phyloP scores from a whole-genome alignment of 257 asterid species.

The Sherardia arvensis region DNA sequence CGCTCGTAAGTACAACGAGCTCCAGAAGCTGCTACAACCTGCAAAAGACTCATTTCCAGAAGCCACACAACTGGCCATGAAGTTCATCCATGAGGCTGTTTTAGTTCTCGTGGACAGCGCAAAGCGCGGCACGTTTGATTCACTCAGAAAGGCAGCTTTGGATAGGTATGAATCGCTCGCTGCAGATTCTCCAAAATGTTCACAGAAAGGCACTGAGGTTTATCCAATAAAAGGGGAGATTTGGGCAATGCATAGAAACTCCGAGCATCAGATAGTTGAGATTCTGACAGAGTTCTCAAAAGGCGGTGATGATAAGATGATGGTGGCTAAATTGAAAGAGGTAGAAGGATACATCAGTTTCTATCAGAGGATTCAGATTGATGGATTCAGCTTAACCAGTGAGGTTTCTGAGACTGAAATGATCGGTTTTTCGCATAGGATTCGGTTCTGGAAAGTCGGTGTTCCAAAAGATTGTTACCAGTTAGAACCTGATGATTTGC shows the following conservation, averaged over 20 bases:
- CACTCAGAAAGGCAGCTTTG: constrained; percentile 7
- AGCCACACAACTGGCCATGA: constrained; percentile 13
- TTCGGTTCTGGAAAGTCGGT: constrained; percentile 13
- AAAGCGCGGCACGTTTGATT: constrained; percentile 13
- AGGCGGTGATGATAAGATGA: constrained; percentile 8
- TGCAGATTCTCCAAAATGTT: background rate
- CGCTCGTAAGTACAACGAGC: background rate
- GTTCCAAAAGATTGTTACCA: constrained; percentile 21
- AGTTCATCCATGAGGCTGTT: constrained; percentile 13
- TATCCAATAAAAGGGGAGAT: constrained; percentile 21
- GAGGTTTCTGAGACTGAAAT: constrained; percentile 14
- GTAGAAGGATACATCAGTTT: constrained; percentile 15
- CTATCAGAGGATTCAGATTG: constrained; percentile 6
- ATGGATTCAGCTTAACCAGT: constrained; percentile 12
- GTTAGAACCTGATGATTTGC: constrained; percentile 21
- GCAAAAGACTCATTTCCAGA: constrained; percentile 2
- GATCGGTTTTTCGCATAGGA: constrained; percentile 17
- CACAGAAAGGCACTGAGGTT: background rate
- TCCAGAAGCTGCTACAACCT: constrained; percentile 8
- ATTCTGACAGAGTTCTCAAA: constrained; percentile 13
- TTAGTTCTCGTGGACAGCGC: constrained; percentile 6
- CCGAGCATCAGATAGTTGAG: constrained; percentile 11
- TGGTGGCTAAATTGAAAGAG: constrained; percentile 11
- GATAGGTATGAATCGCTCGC: background rate
- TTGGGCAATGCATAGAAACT: constrained; percentile 18